Base-by-base conservation (phyloP, 2,329 filamentous ascomycete species). In the Sporothrix euskadiensis region DNA sequence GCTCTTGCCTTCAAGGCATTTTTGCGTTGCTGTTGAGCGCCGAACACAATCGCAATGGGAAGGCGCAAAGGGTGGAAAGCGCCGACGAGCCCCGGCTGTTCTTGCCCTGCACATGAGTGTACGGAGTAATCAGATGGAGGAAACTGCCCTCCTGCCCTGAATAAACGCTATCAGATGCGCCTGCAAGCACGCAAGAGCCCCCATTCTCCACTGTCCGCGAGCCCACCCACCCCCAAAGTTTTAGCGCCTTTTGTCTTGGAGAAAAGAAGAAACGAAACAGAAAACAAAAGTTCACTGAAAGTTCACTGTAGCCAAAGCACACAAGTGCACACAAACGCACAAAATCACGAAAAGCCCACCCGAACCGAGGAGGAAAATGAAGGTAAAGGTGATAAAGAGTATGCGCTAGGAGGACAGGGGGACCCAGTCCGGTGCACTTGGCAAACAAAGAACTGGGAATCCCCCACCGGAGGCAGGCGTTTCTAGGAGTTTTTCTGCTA, bases 51-150 rank as follows among this genome's bases (percentile, higher is more conserved):
- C 14, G 32, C 30, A 4, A 41, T 39, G 30, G 32, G 35, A 63
- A 63, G 57, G 32, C 35, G 32, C 30, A 32, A 32, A 32, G 56
- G 30, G 30, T 19, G 32, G 35, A n/a, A 39, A 41, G 32, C 57
- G 35, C 57, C 32, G 35, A 63, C 32, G 22, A 22, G 6, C 56
- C 57, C 8, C 32, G 32, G 56, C 14, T 41, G 57, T 32, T n/a
- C 57, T 63, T 63, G 57, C 57, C 35, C 54, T 49, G 22, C 54
- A 2, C 32, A 35, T 44, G 35, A 65, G 39, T 35, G 35, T n/a
- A n/a, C n/a, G n/a, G n/a, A n/a, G n/a, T 66, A 66, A 66, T 66
- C 61, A 66, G 61, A 66, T 66, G 61, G 22, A 16, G 10, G 14
- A 66, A 47, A 47, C 10, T 19, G 61, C 61, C 39, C 39, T 66